These are phyloP conservation scores for Salix exigua DNA, from an alignment of 345 rosid genomes.

Conservation along the genomic window DNA sequence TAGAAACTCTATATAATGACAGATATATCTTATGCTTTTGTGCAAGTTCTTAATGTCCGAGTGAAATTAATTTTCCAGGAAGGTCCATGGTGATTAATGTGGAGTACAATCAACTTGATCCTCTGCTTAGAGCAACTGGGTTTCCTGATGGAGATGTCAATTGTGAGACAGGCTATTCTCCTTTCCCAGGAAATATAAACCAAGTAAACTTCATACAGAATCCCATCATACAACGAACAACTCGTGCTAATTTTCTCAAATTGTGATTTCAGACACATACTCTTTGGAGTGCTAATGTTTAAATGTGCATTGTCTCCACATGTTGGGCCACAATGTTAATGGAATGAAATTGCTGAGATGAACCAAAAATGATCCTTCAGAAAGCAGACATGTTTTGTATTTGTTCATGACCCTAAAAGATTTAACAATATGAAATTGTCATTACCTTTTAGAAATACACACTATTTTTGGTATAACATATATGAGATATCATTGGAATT, in stretches of 20 bases:
- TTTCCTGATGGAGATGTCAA: constrained; percentile 89
- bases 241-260: not conserved
- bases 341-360: not conserved
- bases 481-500: not conserved
- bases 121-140: constrained; percentile 84
- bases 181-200: constrained; percentile 97
- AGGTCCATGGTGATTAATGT: constrained; percentile 94
- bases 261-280: not conserved
- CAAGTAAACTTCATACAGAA: constrained; percentile 50
- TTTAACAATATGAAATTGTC: not conserved
- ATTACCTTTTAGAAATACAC: not conserved
- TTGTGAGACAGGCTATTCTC: constrained; percentile 88
- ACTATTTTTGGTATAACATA: not conserved
- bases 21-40: not conserved
- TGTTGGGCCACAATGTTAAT: not conserved
- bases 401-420: not conserved
- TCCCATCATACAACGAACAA: not conserved
- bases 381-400: not conserved
- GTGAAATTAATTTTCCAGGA: constrained; percentile 45
- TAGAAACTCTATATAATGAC: not conserved
- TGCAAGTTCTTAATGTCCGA: not conserved
- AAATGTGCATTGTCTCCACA: not conserved
- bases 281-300: not conserved
- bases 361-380: not conserved
- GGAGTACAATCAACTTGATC: constrained; percentile 98